Evolutionary conservation across 1,284 basidiomycete genomes (phyloP).

Genomic region (Gomphus bonarii): DNA sequence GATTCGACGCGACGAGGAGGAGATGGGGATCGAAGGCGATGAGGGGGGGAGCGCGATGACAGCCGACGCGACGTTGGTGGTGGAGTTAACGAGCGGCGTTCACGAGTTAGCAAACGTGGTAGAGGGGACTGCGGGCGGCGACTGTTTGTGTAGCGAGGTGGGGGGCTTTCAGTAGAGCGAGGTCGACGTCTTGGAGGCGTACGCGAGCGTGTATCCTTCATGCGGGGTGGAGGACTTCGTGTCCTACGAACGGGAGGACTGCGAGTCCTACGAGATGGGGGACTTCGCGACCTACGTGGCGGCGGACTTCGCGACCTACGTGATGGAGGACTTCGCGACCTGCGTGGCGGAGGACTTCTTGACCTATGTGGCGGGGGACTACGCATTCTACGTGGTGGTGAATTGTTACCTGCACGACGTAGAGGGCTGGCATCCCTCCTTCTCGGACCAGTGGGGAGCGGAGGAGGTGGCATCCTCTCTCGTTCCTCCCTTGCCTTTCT

Average conservation of each 20-base stretch:
- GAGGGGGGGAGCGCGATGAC: constrained; percentile 15
- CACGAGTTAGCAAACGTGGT: constrained; percentile 12
- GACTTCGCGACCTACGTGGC: not conserved
- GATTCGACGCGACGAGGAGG: constrained; percentile 1
- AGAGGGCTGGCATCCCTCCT: constrained; percentile 15
- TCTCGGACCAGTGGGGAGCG: constrained; percentile 18
- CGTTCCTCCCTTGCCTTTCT: constrained; percentile 31
- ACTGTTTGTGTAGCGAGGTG: constrained; percentile 18
- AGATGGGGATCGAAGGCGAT: constrained; percentile 11
- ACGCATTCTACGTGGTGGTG: constrained; percentile 14
- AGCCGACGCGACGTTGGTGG: constrained; percentile 16
- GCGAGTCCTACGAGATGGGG: constrained; percentile 15
- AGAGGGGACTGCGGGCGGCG: constrained; percentile 21
- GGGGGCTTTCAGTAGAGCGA: constrained; percentile 12
- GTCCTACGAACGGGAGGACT: constrained; percentile 13
- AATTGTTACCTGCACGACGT: constrained; percentile 12
- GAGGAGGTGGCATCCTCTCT: constrained; percentile 30
- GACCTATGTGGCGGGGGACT: constrained; percentile 17
- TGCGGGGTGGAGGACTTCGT: constrained; percentile 7
- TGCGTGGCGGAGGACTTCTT: constrained; percentile 17
- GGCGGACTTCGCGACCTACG: constrained; percentile 11
- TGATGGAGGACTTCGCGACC: constrained; percentile 18
- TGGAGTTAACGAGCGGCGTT: constrained; percentile 14
- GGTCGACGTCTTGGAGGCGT: constrained; percentile 12
- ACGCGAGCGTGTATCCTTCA: constrained; percentile 15